Base-by-base conservation (phyloP, 768 basidiomycete genomes). In the Leccinum sublutescens region DNA sequence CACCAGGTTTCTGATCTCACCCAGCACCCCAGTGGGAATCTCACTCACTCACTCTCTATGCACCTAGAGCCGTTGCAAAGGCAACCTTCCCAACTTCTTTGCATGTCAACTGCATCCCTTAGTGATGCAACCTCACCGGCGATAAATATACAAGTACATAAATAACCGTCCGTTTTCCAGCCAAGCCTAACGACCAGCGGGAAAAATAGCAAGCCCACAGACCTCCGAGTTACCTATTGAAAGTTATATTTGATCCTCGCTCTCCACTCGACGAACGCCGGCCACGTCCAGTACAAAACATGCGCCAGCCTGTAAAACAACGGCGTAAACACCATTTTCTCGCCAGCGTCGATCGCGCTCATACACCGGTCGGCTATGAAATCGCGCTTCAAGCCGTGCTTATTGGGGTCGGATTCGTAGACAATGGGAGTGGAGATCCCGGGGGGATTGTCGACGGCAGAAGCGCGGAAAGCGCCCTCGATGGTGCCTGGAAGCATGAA, bases 391-490 rank as follows among this genome's bases (percentile, higher is more conserved):
- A 93, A 67, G 4, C 87, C 89, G 27, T 76, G 65, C 60, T 77
- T 80, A 59, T 82, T 82, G 0, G 87, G 84, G 56, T 89, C 81
- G 3, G 67, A 61, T 65, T 85, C 83, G 23, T 64, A 67, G 19
- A 73, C 43, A 3, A 10, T 33, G 0, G 12, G 77, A 78, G 7
- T 78, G 74, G 69, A 64, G 29, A 23, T 38, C 17, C 67, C 62
- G 3, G 60, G 67, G 12, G 73, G 71, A n/a, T 72, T 76, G 64
- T 93, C 89, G 11, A 91, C 87, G 0, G 92, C 91, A 2, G 86
- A 86, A 0, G 85, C 81, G n/a, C 91, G 85, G 74, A 93, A 93
- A 65, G 82, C 77, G 38, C 91, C 89, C 64, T 90, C 83, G 31
- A 93, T 82, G 11, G 90, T 91, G 34, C 79, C 79, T 8, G 91